Base-by-base conservation (phyloP, 305 asterid species). In the Solanum hybrid region DNA sequence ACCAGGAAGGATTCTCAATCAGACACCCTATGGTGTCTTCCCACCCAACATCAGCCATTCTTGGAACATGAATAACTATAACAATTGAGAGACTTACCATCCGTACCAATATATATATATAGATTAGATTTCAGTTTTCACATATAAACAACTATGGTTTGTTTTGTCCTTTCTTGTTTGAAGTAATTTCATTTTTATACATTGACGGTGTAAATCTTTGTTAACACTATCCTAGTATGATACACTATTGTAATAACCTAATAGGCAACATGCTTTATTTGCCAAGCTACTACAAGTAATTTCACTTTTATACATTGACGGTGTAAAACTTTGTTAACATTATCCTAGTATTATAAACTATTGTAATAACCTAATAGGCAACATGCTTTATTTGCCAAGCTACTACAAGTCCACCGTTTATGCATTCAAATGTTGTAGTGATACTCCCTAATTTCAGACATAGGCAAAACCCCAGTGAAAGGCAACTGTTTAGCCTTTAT, bases 1-100 rank as follows among this genome's bases (percentile, higher is more conserved):
- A 73, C 82, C 88, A 14, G 27, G 86, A 87, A 91, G 73, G 57
- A 87, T 85, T 89, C 79, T 79, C 90, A n/a, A 86, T 45, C 92
- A 93, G 37, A 77, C 61, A 86, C 89, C 82, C 70, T 32, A 57
- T 36, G 79, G 92, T 68, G 81, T 88, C 79, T 86, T 89, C 73
- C 75, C 90, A 38, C 80, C 89, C 15, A 75, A 70, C 77, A 45
- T 87, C 79, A 85, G 33, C 33, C 88, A 85, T 61, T 7, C 78
- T 32, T 32, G 88, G 88, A 85, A 85, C 88, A n/a, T 88, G 76
- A 75, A 88, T 41, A 41, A 22, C 85, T 88, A 88, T 31, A 76
- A 27, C 34, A 88, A 29, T 88, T 88, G 89, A 88, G 86, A 29
- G 32, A 39, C 14, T 10, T 41, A 11, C 83, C 32, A 41, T 78